Evolutionary conservation across 345 rosid genomes (phyloP).

Genomic region (Geranium rotundifolium): DNA sequence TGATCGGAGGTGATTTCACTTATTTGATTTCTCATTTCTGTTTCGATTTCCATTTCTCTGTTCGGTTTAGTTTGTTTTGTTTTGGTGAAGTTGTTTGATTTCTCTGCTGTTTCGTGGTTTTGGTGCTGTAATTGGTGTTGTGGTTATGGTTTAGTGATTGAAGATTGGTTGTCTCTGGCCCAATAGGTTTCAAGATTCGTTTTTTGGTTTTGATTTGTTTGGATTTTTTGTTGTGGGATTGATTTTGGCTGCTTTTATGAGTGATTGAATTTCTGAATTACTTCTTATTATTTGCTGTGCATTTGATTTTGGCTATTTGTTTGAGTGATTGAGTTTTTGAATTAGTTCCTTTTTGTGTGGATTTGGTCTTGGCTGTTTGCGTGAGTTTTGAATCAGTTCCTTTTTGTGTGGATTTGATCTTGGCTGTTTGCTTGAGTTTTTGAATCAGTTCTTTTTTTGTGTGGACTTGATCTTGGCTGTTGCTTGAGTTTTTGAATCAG

Average conservation of each 20-base stretch:
- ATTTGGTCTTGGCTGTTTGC: too few relatives aligned
- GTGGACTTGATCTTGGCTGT: neutral
- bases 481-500: too few relatives aligned
- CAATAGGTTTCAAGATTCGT: slow-evolving; percentile 8
- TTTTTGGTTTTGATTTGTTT: neutral
- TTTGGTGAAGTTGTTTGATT: neutral
- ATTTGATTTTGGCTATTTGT: too few relatives aligned
- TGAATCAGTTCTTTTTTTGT: too few relatives aligned
- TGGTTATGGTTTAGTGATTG: neutral
- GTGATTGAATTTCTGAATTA: neutral
- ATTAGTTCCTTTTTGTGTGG: too few relatives aligned
- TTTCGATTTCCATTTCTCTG: neutral
- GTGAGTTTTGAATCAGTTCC: too few relatives aligned
- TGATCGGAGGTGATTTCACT: neutral
- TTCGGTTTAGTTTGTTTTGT: neutral
- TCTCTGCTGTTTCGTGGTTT: neutral
- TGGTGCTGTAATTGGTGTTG: neutral
- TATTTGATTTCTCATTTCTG: neutral
- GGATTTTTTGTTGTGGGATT: neutral
- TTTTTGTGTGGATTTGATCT: too few relatives aligned
- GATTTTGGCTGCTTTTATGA: too few relatives aligned
- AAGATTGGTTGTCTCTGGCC: neutral
- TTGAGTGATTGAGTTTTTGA: too few relatives aligned
- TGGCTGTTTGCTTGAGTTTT: too few relatives aligned
- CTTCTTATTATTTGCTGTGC: too few relatives aligned